Evolutionary conservation across 1,284 basidiomycete genomes (phyloP).

Genomic region (Cryptococcus maquisensis): DNA sequence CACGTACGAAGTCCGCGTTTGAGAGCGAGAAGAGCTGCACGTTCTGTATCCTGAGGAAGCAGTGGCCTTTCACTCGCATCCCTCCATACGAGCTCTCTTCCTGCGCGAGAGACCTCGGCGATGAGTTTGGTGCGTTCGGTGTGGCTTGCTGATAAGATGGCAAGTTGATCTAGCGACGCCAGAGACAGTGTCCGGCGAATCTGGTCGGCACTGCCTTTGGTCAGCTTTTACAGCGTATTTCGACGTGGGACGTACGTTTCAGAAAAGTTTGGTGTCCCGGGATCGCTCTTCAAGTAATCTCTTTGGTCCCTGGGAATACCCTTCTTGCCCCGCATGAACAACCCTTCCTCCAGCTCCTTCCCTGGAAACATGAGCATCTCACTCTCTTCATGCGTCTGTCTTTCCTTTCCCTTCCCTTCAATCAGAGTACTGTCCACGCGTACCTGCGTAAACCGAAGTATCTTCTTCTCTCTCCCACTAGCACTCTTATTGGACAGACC

Average conservation of each 20-base stretch:
- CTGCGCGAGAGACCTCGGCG: conserved; percentile 28
- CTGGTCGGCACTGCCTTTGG: conserved; percentile 39
- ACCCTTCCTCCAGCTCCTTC: conserved; percentile 9
- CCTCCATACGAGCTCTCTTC: conserved; percentile 65
- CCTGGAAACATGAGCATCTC: conserved; percentile 15
- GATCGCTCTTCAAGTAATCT: conserved; percentile 34
- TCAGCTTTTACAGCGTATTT: background rate
- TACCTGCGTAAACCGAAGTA: conserved; percentile 27
- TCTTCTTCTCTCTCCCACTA: conserved; percentile 22
- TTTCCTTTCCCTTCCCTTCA: background rate
- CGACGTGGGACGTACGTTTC: conserved; percentile 41
- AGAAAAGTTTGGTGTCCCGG: conserved; percentile 45
- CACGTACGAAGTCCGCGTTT: conserved; percentile 64
- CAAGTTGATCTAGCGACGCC: conserved; percentile 42
- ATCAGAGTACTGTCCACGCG: background rate
- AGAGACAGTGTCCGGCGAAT: conserved; percentile 49
- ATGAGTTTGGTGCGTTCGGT: conserved; percentile 36
- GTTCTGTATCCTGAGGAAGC: conserved; percentile 63
- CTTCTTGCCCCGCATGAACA: conserved; percentile 7
- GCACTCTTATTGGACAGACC: background rate
- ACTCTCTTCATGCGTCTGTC: background rate
- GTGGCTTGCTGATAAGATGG: conserved; percentile 31
- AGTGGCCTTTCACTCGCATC: conserved; percentile 70
- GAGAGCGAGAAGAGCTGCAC: conserved; percentile 68
- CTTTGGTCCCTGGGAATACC: conserved; percentile 32